Percentiles rank a stretch among this genome's conserved stretches.
Conservation (phyloP, 2,329 filamentous ascomycete species). For the Fusarium nodosum region DNA sequence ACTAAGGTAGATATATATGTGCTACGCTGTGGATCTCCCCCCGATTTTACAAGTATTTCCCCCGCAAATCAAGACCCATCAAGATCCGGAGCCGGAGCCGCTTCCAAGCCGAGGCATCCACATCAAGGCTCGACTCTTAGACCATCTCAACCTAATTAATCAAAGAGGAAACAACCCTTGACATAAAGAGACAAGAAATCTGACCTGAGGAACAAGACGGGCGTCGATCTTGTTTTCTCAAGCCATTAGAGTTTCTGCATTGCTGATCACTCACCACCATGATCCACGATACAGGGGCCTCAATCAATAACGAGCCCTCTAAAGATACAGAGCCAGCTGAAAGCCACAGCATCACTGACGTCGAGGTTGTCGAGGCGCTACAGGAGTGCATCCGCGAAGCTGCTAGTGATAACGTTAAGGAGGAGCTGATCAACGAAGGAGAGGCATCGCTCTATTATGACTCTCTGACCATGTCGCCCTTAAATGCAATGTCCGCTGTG, state of each 20-base stretch:
- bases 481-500: conserved; percentile 68
- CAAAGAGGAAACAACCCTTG: not conserved
- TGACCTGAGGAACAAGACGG: conserved; percentile 20
- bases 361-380: conserved; percentile 48
- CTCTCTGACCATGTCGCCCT: conserved; percentile 68
- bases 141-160: conserved; percentile 2
- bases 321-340: conserved; percentile 11
- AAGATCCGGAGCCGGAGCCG: conserved; percentile 40
- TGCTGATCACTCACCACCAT: conserved; percentile 36
- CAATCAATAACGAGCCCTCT: conserved; percentile 30
- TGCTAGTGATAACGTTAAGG: conserved; percentile 30
- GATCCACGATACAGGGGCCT: conserved; percentile 34
- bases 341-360: conserved; percentile 45
- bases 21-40: not conserved
- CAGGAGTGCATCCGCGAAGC: conserved; percentile 45
- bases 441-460: conserved; percentile 69
- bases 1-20: not conserved
- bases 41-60: conserved; percentile 26
- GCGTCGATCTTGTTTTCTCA: conserved; percentile 18
- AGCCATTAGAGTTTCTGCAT: conserved; percentile 23
- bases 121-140: conserved; percentile 8
- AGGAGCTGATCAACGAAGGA: conserved; percentile 46
- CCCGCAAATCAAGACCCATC: conserved; percentile 40
- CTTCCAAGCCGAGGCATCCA: conserved; percentile 34
- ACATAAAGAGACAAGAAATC: conserved; percentile 2